Evolutionary conservation across 2,329 filamentous ascomycete species (phyloP).

Genomic region (Aspergillus niger): DNA sequence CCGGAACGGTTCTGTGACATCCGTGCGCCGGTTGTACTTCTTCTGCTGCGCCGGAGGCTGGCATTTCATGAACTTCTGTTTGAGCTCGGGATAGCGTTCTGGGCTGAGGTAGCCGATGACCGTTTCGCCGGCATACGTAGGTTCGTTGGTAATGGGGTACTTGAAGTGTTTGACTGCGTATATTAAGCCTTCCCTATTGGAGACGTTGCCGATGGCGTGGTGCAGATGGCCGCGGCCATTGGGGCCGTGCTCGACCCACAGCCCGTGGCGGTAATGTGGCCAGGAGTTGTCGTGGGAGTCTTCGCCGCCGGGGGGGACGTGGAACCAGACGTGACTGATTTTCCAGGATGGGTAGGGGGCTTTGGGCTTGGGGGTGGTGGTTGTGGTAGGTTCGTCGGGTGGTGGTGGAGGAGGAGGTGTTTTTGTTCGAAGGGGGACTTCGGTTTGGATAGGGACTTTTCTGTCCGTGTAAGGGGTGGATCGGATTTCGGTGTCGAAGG

Average conservation of each 20-base stretch:
- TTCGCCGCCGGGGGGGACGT: background rate
- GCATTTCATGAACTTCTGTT: background rate
- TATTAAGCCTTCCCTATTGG: background rate
- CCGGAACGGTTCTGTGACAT: background rate
- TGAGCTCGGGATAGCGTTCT: background rate
- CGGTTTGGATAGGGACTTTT: no score
- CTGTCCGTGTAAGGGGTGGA: no score
- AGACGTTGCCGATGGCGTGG: background rate
- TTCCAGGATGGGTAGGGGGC: background rate
- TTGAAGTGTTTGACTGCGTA: background rate
- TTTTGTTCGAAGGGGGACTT: no score
- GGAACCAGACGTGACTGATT: background rate
- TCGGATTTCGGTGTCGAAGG: background rate
- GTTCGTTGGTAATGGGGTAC: background rate
- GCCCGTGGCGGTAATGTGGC: background rate
- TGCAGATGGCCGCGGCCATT: background rate
- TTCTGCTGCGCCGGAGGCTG: background rate
- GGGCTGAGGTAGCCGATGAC: background rate
- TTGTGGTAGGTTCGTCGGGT: no score
- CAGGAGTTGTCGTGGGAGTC: background rate
- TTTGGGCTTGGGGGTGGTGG: background rate
- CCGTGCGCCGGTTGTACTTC: background rate
- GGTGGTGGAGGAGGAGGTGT: no score
- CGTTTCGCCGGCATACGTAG: background rate
- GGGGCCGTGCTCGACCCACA: background rate